Evolutionary conservation across 768 basidiomycete genomes (phyloP).

Genomic region (Nidularia pulvinata): DNA sequence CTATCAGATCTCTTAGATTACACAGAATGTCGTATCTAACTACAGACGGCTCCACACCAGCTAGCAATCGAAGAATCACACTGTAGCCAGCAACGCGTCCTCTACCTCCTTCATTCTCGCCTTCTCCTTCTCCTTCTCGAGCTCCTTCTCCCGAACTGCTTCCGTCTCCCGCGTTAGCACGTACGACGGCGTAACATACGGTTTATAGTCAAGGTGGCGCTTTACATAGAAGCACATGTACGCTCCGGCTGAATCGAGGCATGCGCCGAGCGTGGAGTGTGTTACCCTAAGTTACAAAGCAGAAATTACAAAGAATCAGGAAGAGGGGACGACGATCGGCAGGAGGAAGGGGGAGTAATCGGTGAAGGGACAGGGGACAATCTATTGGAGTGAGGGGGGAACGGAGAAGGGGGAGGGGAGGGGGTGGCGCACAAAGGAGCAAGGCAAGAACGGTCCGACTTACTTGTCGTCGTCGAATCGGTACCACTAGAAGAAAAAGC

Average conservation of each 20-base stretch:
- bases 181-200: constrained; percentile 67
- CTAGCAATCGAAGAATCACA: constrained; percentile 17
- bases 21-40: too few species aligned
- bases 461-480: constrained; percentile 95
- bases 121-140: constrained; percentile 39
- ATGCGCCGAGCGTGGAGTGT: constrained; percentile 63
- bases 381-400: too few species aligned
- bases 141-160: constrained; percentile 52
- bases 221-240: constrained; percentile 99
- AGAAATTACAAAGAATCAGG: not conserved
- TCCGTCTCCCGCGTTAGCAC: constrained; percentile 65
- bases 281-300: constrained; percentile 52
- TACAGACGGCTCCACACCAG: not conserved
- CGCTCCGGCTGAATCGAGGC: constrained; percentile 64
- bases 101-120: constrained; percentile 62
- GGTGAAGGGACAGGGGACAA: not conserved
- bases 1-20: too few species aligned
- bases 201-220: constrained; percentile 83
- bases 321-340: not conserved
- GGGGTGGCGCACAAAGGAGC: too few species aligned
- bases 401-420: too few species aligned
- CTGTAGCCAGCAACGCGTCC: constrained; percentile 58
- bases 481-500: constrained; percentile 66
- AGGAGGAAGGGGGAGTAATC: constrained; percentile 8
- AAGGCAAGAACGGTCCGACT: constrained; percentile 11